A percentile compares a stretch with the other conserved stretches of the same genome.
Conservation (phyloP, 2,329 filamentous ascomycete genomes). For the Septoria petroselini region DNA sequence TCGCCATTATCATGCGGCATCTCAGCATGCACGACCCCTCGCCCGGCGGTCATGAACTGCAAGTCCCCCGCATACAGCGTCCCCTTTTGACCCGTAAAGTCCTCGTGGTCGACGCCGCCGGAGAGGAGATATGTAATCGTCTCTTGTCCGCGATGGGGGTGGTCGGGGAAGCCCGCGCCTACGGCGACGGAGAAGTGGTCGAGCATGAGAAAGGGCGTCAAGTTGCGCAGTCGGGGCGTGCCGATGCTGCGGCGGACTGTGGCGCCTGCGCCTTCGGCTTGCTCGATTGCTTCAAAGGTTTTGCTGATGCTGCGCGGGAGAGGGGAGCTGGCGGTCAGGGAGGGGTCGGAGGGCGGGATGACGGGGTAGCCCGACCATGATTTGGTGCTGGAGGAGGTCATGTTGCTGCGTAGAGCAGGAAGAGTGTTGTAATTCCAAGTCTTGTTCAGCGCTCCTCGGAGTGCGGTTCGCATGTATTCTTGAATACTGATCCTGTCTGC, state of each 20-base stretch:
- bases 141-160: slow-evolving; percentile 70
- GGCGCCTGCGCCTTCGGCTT: slow-evolving; percentile 84
- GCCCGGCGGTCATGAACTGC: slow-evolving; percentile 96
- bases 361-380: slow-evolving; percentile 51
- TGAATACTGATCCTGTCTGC: slow-evolving; percentile 8
- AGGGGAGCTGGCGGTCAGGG: slow-evolving; percentile 57
- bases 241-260: slow-evolving; percentile 84
- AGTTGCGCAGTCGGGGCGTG: slow-evolving; percentile 75
- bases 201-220: slow-evolving; percentile 93
- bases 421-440: slow-evolving; percentile 29
- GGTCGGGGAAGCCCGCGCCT: slow-evolving; percentile 53
- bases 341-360: slow-evolving; percentile 45
- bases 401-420: slow-evolving; percentile 34
- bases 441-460: slow-evolving; percentile 31
- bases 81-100: slow-evolving; percentile 81
- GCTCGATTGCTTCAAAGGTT: slow-evolving; percentile 78
- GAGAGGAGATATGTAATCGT: slow-evolving; percentile 86
- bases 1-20: slow-evolving; percentile 69
- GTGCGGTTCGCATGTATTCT: slow-evolving; percentile 42
- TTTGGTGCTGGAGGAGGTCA: slow-evolving; percentile 34
- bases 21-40: slow-evolving; percentile 90
- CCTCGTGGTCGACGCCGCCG: slow-evolving; percentile 85
- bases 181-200: slow-evolving; percentile 74
- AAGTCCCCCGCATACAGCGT: slow-evolving; percentile 84
- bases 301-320: slow-evolving; percentile 73